These are phyloP conservation scores for Hypholoma sublateritium DNA, from an alignment of 768 basidiomycete genomes.

Conservation along the genomic window DNA sequence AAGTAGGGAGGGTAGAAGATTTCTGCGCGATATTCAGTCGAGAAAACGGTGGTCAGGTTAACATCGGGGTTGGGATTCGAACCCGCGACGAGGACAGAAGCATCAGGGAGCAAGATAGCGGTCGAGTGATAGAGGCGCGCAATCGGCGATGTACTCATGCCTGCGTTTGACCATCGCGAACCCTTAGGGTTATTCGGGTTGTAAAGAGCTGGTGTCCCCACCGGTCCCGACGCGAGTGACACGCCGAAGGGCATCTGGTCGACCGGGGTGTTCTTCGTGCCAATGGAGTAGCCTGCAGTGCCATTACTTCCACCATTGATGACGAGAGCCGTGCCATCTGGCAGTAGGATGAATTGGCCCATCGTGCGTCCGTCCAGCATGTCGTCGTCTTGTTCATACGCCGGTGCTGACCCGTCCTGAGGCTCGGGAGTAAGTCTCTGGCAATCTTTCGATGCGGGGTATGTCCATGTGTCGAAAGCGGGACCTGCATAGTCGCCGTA, in stretches of 20 bases:
- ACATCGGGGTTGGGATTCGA: constrained; percentile 93
- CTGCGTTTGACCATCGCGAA: constrained; percentile 69
- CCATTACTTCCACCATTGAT: constrained; percentile 85
- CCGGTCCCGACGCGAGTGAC: constrained; percentile 79
- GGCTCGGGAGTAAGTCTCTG: constrained; percentile 89
- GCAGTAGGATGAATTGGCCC: constrained; percentile 90
- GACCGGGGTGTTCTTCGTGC: constrained; percentile 46
- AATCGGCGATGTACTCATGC: constrained; percentile 60
- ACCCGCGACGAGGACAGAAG: constrained; percentile 83
- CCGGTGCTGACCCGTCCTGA: constrained; percentile 54
- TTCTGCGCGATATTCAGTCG: constrained; percentile 81
- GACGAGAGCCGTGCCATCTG: constrained; percentile 75
- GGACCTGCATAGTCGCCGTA: constrained; percentile 81
- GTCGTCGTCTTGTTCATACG: constrained; percentile 71
- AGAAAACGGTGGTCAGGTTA: constrained; percentile 55
- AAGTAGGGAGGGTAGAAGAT: constrained; percentile 94
- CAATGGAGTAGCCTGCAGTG: constrained; percentile 83
- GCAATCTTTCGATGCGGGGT: constrained; percentile 71
- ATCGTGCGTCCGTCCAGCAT: constrained; percentile 80
- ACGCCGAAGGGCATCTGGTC: constrained; percentile 66
- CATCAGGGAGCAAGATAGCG: constrained; percentile 87
- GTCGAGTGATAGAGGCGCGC: constrained; percentile 90
- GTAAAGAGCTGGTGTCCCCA: constrained; percentile 78
- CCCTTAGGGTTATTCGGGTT: constrained; percentile 76
- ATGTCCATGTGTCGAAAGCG: constrained; percentile 67